Conservation (phyloP, 495 filamentous ascomycete species). For the Aspergillus nanangensis region DNA sequence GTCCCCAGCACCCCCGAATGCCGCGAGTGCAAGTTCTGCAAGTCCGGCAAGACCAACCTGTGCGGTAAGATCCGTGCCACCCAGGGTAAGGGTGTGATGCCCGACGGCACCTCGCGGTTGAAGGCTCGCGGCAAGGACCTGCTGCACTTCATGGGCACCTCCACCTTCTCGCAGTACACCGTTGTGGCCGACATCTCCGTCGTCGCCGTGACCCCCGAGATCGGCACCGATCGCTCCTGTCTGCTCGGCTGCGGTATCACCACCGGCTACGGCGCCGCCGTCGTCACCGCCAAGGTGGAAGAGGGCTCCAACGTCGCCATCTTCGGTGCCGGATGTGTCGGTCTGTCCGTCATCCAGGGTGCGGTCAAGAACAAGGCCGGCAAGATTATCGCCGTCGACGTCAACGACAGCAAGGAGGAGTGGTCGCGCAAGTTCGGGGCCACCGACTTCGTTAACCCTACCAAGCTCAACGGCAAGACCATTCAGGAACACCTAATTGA, state of each 20-base stretch:
- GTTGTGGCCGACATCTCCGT: conserved; percentile 98
- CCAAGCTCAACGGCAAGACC: conserved; percentile 66
- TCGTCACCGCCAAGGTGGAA: conserved; percentile 87
- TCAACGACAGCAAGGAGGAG: conserved; percentile 87
- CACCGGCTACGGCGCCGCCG: conserved; percentile 93
- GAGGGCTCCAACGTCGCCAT: conserved; percentile 84
- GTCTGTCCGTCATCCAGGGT: conserved; percentile 90
- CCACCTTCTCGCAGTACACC: conserved; percentile 97
- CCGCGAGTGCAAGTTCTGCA: conserved; percentile 98
- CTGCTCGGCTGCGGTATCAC: conserved; percentile 97
- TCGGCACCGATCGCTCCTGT: conserved; percentile 92
- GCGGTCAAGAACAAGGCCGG: conserved; percentile 81
- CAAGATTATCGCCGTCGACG: conserved; percentile 93
- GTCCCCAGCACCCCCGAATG: conserved; percentile 83
- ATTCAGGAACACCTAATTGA: conserved; percentile 91
- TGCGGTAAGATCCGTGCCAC: conserved; percentile 99
- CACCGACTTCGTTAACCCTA: conserved; percentile 95
- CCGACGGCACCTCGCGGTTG: conserved; percentile 95
- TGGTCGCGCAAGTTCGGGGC: conserved; percentile 95
- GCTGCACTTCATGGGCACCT: conserved; percentile 98
- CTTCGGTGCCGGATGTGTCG: conserved; percentile 95
- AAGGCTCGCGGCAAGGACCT: conserved; percentile 88
- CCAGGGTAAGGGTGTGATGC: conserved; percentile 97
- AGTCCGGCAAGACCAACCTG: conserved; percentile 98
- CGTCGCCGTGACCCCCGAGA: conserved; percentile 84